These are phyloP conservation scores for Fusarium musae DNA, from an alignment of 2,329 filamentous ascomycete species.

Conservation along the genomic window DNA sequence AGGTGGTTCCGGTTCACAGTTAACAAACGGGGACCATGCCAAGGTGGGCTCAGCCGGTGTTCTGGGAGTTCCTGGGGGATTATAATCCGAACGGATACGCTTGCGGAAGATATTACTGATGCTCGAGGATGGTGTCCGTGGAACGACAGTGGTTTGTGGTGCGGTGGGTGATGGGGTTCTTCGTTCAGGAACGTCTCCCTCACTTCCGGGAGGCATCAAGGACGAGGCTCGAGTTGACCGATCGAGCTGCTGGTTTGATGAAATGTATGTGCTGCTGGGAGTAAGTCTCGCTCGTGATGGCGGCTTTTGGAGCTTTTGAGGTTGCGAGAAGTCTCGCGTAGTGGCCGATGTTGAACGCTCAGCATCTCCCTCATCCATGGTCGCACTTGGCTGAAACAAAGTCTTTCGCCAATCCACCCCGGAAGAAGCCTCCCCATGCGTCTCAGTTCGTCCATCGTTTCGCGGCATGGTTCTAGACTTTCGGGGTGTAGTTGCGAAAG, in stretches of 20 bases:
- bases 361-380: background rate
- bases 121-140: constrained; percentile 38
- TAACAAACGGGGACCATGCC: constrained; percentile 44
- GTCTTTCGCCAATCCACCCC: background rate
- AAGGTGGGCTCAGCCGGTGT: constrained; percentile 35
- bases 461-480: constrained; percentile 8
- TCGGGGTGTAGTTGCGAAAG: constrained; percentile 16
- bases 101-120: constrained; percentile 45
- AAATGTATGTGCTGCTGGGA: constrained; percentile 5
- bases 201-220: background rate
- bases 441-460: background rate
- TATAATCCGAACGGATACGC: constrained; percentile 35
- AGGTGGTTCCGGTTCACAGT: constrained; percentile 31
- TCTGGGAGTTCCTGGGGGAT: constrained; percentile 24
- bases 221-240: constrained; percentile 8
- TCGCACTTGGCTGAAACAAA: background rate
- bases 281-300: background rate
- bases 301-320: constrained; percentile 9
- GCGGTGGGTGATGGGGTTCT: constrained; percentile 22
- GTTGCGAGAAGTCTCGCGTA: constrained; percentile 20
- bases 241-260: constrained; percentile 24
- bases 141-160: background rate
- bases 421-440: background rate
- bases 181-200: background rate
- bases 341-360: constrained; percentile 1